These are phyloP conservation scores for Periconia digitata DNA, from an alignment of 2,329 filamentous ascomycete genomes.

Conservation along the genomic window DNA sequence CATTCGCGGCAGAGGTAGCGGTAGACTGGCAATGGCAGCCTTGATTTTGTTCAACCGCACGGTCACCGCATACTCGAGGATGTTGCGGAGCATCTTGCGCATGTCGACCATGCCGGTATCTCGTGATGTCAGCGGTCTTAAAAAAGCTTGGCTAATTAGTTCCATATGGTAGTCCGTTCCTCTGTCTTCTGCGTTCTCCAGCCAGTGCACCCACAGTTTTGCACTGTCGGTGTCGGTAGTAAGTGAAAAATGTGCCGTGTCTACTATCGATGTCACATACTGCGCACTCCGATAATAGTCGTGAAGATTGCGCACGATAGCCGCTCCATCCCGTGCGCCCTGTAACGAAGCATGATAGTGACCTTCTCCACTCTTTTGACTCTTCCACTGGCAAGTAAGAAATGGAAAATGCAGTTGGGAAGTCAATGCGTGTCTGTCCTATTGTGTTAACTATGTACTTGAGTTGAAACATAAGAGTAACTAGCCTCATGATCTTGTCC, in stretches of 20 bases:
- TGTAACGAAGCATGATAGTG: constrained; percentile 9
- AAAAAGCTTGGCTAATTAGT: constrained; percentile 7
- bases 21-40: constrained; percentile 9
- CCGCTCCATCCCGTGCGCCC: constrained; percentile 6
- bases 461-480: neutral
- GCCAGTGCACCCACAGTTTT: constrained; percentile 7
- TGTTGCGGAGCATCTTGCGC: constrained; percentile 9
- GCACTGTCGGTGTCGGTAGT: constrained; percentile 1
- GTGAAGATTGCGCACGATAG: constrained; percentile 8
- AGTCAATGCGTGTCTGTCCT: constrained; percentile 6
- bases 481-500: constrained; percentile 2
- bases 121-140: constrained; percentile 4
- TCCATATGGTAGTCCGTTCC: constrained; percentile 5
- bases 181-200: constrained; percentile 5
- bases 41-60: constrained; percentile 8
- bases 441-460: constrained; percentile 1
- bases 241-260: constrained; percentile 5
- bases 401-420: constrained; percentile 6
- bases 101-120: constrained; percentile 8
- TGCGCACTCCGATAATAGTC: constrained; percentile 6
- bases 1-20: constrained; percentile 2
- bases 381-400: constrained; percentile 8
- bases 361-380: constrained; percentile 2
- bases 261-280: constrained; percentile 5
- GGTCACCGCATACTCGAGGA: constrained; percentile 8